phyloP scores from a whole-genome alignment of 2,329 filamentous ascomycete genomes.

The Aspergillus carbonarius region DNA sequence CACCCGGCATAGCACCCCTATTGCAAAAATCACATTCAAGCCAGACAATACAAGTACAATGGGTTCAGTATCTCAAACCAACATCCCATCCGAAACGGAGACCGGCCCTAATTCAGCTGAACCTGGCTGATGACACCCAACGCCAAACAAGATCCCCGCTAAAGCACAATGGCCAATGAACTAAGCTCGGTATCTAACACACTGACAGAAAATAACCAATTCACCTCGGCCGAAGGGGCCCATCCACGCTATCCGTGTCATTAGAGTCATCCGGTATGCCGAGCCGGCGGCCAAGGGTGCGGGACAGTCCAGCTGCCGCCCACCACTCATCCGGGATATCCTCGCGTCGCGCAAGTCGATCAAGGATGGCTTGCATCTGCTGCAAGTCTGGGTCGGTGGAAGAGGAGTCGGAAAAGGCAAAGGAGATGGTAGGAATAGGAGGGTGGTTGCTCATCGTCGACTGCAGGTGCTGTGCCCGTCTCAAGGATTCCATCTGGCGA shows the following conservation, averaged over 20 bases:
- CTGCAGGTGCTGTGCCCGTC: slow-evolving; percentile 25
- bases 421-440: slow-evolving; percentile 33
- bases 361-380: slow-evolving; percentile 71
- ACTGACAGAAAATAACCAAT: slow-evolving; percentile 10
- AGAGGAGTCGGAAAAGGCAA: slow-evolving; percentile 29
- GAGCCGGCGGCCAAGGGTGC: slow-evolving; percentile 45
- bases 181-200: slow-evolving; percentile 13
- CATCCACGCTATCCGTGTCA: slow-evolving; percentile 21
- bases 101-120: background rate
- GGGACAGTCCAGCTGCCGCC: slow-evolving; percentile 67
- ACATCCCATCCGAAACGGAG: background rate
- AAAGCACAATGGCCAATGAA: background rate
- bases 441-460: slow-evolving; percentile 36
- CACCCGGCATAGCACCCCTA: background rate
- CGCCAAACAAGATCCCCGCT: slow-evolving; percentile 1
- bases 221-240: slow-evolving; percentile 14
- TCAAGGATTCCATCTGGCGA: slow-evolving; percentile 21
- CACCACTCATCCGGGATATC: slow-evolving; percentile 84
- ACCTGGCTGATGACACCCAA: background rate
- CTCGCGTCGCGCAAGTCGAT: slow-evolving; percentile 66
- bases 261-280: slow-evolving; percentile 25
- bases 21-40: background rate
- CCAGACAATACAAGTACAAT: background rate
- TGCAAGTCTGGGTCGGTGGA: slow-evolving; percentile 47
- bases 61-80: background rate